Base-by-base conservation (phyloP, 2,329 filamentous ascomycete genomes). In the Colletotrichum ledebouriae region DNA sequence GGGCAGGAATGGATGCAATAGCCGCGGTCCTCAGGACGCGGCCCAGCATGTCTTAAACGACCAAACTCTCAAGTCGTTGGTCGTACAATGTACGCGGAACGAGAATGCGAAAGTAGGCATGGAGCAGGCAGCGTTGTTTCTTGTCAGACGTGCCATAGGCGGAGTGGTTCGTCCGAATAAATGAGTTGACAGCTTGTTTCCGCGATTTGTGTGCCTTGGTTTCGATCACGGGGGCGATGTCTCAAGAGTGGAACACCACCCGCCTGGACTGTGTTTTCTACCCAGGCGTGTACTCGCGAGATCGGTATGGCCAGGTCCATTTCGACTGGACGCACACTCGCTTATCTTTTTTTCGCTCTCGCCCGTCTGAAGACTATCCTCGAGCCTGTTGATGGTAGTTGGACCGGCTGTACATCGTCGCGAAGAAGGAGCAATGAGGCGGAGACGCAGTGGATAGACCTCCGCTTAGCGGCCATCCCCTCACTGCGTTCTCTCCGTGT, bases 181-280 rank as follows among this genome's bases (percentile, higher is more conserved):
- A 55, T 29, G 56, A 33, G 6, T 13, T 33, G 15, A 33, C 25
- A 53, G 47, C 9, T 52, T 13, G 46, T 47, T 59, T 37, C 63
- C 29, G n/a, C n/a, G 33, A n/a, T 49, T 52, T 39, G 47, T 41
- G 20, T 6, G 39, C 57, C 53, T 37, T n/a, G 15, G 39, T 41
- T 65, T 33, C 39, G 47, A n/a, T 15, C 29, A 47, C n/a, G 15
- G 47, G 29, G 37, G 39, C n/a, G 29, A 46, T 44, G 47, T 52
- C 46, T 52, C 55, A 50, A 22, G 10, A 17, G 44, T 52, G 44
- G 55, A 59, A 5, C 34, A 37, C 12, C 34, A 37, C 12, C 52
- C 34, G 52, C 52, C 15, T 37, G n/a, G 13, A n/a, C 29, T 15
- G 20, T 33, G 15, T 39, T n/a, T 20, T 37, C 34, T n/a, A 20